These are phyloP conservation scores for Mucor irregularis DNA, from an alignment of 371 early-diverging fungal species.

Conservation along the genomic window DNA sequence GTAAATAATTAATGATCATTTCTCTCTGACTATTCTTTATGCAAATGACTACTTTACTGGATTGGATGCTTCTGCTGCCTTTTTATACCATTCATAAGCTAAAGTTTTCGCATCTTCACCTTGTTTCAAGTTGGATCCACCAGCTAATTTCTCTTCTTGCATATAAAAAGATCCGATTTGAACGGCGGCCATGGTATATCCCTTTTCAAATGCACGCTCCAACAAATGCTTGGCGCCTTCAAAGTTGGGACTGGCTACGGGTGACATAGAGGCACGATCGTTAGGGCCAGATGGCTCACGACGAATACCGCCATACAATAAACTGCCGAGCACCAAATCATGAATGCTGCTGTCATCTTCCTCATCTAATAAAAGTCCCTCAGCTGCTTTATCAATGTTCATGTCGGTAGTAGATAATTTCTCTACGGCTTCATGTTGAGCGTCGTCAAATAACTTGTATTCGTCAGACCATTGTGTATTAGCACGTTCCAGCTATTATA, in stretches of 20 bases:
- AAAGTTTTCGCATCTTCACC: constrained; percentile 53
- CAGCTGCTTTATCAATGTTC: constrained; percentile 56
- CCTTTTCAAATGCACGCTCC: constrained; percentile 54
- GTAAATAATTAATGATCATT: not conserved
- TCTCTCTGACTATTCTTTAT: too few relatives aligned
- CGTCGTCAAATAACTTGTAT: constrained; percentile 46
- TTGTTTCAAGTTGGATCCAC: constrained; percentile 51
- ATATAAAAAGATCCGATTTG: constrained; percentile 59
- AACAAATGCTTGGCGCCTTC: constrained; percentile 54
- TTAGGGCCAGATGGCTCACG: constrained; percentile 37
- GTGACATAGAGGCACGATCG: constrained; percentile 48
- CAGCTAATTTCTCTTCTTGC: constrained; percentile 56
- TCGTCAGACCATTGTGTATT: constrained; percentile 45
- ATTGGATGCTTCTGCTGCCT: constrained; percentile 55
- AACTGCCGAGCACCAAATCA: constrained; percentile 54
- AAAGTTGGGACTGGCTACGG: constrained; percentile 60
- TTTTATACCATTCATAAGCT: constrained; percentile 52
- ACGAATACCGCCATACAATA: constrained; percentile 59
- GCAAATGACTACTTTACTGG: constrained; percentile 52
- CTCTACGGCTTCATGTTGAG: constrained; percentile 58
- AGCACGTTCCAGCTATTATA: constrained; percentile 50
- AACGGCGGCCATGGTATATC: constrained; percentile 62
- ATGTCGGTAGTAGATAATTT: constrained; percentile 51
- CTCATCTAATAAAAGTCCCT: constrained; percentile 37
- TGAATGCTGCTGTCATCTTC: constrained; percentile 34